These are phyloP conservation scores for Isatis lusitanica DNA, from an alignment of 441 rosid species.

Conservation along the genomic window DNA sequence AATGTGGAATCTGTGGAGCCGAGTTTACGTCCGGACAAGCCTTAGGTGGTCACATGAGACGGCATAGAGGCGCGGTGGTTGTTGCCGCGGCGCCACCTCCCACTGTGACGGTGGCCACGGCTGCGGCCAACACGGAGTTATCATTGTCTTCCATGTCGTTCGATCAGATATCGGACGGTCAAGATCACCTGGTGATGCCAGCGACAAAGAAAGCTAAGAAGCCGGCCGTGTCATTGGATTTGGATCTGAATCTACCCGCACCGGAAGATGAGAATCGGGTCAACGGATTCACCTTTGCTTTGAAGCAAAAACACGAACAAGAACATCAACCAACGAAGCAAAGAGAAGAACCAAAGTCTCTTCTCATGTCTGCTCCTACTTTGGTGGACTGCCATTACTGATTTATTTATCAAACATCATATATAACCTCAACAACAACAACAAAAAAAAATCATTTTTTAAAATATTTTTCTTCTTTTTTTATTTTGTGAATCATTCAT, in stretches of 20 bases:
- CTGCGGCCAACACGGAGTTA: conserved; percentile 29
- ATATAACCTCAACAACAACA: not conserved
- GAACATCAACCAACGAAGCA: conserved; percentile 28
- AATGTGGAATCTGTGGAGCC: conserved; percentile 80
- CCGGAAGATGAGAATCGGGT: conserved; percentile 57
- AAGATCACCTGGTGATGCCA: conserved; percentile 20
- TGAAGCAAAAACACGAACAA: conserved; percentile 50
- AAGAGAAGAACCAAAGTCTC: conserved; percentile 38
- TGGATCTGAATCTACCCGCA: conserved; percentile 91
- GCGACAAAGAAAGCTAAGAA: conserved; percentile 40
- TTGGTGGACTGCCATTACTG: conserved; percentile 90
- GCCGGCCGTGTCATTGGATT: conserved; percentile 52
- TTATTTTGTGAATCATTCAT: conserved; percentile 14
- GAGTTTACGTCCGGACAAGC: conserved; percentile 89
- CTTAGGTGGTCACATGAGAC: conserved; percentile 85
- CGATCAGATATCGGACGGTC: conserved; percentile 36
- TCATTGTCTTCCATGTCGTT: conserved; percentile 27
- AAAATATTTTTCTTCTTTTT: not conserved
- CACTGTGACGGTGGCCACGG: not conserved
- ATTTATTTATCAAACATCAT: conserved; percentile 19
- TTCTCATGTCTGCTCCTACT: conserved; percentile 57
- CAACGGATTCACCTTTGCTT: conserved; percentile 45
- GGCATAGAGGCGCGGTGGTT: conserved; percentile 58
- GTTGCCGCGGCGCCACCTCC: not conserved
- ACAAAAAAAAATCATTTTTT: not conserved